Evolutionary conservation across 2,329 filamentous ascomycete species (phyloP).

Genomic region (Stenocarpella maydis): DNA sequence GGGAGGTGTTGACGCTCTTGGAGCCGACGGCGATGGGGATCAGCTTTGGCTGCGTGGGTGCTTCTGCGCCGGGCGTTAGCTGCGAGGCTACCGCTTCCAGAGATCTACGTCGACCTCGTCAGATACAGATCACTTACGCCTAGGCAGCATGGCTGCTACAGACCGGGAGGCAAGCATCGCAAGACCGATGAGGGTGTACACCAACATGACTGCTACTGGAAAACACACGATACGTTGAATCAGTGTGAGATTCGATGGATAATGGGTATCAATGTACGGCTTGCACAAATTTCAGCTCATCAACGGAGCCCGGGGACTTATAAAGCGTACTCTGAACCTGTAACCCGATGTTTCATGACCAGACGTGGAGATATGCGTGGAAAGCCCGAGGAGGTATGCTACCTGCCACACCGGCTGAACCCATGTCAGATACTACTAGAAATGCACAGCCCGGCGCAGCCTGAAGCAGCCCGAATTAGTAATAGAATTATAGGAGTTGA

Average conservation of each 20-base stretch:
- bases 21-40: conserved; percentile 9
- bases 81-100: not conserved
- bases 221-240: not conserved
- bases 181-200: not conserved
- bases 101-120: no score
- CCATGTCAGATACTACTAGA: not conserved
- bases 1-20: conserved; percentile 15
- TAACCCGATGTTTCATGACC: not conserved
- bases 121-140: not conserved
- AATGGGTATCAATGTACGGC: not conserved
- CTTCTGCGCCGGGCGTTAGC: not conserved
- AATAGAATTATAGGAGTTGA: not conserved
- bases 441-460: not conserved
- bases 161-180: not conserved
- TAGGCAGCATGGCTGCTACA: not conserved
- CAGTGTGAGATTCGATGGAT: not conserved
- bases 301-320: not conserved
- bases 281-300: not conserved
- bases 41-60: not conserved
- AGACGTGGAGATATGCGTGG: not conserved
- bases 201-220: not conserved
- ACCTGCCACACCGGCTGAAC: not conserved
- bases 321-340: not conserved
- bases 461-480: not conserved
- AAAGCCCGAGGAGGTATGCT: not conserved